Evolutionary conservation across 1,284 basidiomycete genomes (phyloP).

Genomic region (Trametes versicolor): DNA sequence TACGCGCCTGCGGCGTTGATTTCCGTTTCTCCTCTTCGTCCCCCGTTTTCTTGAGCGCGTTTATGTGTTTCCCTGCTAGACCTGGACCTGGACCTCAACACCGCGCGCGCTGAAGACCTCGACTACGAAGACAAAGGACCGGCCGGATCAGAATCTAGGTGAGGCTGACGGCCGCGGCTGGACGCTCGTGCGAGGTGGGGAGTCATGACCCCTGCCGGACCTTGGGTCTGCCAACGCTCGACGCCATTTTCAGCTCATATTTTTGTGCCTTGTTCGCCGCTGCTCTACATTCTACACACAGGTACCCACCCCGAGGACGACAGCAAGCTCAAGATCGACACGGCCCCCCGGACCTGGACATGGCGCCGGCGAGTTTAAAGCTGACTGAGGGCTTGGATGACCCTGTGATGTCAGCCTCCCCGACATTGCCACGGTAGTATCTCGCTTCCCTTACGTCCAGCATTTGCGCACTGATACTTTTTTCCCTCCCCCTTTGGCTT

Average conservation of each 20-base stretch:
- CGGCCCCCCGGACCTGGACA: not conserved
- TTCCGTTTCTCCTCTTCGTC: no score
- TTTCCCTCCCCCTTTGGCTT: not conserved
- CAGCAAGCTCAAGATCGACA: not conserved
- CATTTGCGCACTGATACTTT: not conserved
- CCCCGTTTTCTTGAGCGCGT: no score
- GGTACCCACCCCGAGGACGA: not conserved
- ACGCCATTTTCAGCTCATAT: constrained; percentile 6
- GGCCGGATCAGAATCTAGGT: constrained; percentile 6
- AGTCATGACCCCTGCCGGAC: constrained; percentile 10
- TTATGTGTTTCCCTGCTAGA: no score
- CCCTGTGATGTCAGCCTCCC: constrained; percentile 15
- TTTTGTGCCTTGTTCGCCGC: not conserved
- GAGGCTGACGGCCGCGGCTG: constrained; percentile 15
- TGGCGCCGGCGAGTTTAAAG: constrained; percentile 11
- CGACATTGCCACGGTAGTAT: constrained; percentile 13
- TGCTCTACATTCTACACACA: not conserved
- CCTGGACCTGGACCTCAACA: no score
- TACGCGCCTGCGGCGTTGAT: no score
- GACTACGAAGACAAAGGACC: no score
- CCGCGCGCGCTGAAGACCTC: no score
- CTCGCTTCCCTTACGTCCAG: not conserved
- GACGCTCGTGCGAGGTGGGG: constrained; percentile 8
- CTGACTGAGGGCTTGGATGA: constrained; percentile 19
- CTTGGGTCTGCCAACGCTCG: constrained; percentile 8